Evolutionary conservation across 306 rosid species (phyloP).

Genomic region (apple (Malus domestica)): DNA sequence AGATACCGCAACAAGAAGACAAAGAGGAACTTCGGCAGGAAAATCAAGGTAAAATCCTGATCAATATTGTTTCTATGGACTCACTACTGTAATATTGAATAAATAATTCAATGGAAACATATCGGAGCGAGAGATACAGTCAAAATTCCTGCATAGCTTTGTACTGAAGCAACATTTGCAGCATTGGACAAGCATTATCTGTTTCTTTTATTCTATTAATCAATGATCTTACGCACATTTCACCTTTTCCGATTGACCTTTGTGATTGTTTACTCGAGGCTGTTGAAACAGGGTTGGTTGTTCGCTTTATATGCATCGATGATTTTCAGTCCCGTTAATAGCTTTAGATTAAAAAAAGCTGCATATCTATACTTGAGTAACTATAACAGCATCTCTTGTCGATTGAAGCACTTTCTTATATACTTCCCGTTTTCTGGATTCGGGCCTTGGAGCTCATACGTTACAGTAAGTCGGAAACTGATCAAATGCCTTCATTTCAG

Average conservation of each 20-base stretch:
- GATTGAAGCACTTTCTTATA: neutral
- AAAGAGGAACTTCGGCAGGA: constrained; percentile 93
- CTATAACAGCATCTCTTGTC: neutral
- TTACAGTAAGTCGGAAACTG: neutral
- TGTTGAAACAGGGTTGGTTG: neutral
- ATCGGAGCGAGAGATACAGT: neutral
- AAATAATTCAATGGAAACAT: neutral
- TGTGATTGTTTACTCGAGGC: neutral
- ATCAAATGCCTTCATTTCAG: constrained; percentile 30
- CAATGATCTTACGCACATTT: neutral
- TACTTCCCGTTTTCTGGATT: neutral
- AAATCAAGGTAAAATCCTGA: constrained; percentile 67
- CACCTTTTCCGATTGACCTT: neutral
- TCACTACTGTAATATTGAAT: neutral
- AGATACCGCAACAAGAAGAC: constrained; percentile 90
- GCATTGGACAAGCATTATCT: neutral
- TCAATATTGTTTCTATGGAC: neutral
- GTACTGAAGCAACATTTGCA: neutral
- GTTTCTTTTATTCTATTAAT: neutral
- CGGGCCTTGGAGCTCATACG: neutral
- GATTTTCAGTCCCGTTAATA: neutral
- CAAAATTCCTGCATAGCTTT: neutral
- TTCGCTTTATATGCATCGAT: neutral
- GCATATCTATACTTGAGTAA: neutral
- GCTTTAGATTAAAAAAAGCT: neutral